These are phyloP conservation scores for Zychaea mexicana DNA, from an alignment of 371 early-diverging fungal species.

Conservation along the genomic window DNA sequence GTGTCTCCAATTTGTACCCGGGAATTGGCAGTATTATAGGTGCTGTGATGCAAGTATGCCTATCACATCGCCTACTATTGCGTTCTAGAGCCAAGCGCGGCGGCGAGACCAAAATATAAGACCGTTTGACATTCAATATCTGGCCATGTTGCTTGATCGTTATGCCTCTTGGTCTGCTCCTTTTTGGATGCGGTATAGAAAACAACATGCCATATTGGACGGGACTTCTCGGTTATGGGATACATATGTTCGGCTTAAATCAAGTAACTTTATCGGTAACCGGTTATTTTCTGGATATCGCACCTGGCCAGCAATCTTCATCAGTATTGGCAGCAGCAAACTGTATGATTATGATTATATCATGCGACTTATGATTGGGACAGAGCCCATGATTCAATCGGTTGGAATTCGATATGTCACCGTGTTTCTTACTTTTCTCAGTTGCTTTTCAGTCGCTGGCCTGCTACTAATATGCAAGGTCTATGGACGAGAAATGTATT, in stretches of 20 bases:
- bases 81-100: conserved; percentile 24
- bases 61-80: conserved; percentile 26
- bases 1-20: too few species aligned
- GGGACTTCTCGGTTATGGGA: conserved; percentile 42
- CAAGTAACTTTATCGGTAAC: conserved; percentile 27
- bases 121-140: conserved; percentile 22
- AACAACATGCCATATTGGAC: conserved; percentile 30
- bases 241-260: conserved; percentile 28
- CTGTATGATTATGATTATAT: conserved; percentile 39
- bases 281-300: conserved; percentile 46
- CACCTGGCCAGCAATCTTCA: conserved; percentile 44
- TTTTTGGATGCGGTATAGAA: conserved; percentile 50
- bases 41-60: conserved; percentile 39
- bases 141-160: conserved; percentile 37
- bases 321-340: conserved; percentile 48
- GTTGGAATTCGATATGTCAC: conserved; percentile 25
- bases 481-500: conserved; percentile 14
- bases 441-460: conserved; percentile 8
- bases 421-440: conserved; percentile 21
- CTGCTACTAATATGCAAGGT: conserved; percentile 13
- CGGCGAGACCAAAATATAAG: conserved; percentile 22
- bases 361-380: conserved; percentile 34
- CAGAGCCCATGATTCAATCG: conserved; percentile 20
- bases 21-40: conserved; percentile 41
- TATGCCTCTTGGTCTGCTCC: conserved; percentile 41